Percentiles rank a stretch among this genome's conserved stretches.
Evolutionary conservation across 2,329 filamentous ascomycete genomes (phyloP).

Genomic region (Blastomyces parvus): DNA sequence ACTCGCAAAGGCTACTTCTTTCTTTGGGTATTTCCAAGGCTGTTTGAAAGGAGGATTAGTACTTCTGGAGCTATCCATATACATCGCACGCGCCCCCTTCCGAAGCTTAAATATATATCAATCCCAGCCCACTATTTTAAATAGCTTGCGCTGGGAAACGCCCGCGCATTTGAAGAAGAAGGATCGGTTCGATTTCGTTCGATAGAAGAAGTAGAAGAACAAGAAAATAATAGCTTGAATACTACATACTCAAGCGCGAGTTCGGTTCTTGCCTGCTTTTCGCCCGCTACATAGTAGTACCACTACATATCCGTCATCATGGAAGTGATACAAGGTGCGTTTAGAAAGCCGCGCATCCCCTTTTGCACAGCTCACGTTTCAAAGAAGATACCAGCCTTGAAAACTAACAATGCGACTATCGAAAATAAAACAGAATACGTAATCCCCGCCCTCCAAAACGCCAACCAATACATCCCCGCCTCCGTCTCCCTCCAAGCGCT

Average conservation of each 20-base stretch:
- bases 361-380: background rate
- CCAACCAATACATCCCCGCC: slow-evolving; percentile 13
- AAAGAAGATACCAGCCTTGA: background rate
- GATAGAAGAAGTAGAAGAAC: background rate
- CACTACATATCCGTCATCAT: background rate
- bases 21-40: background rate
- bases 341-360: background rate
- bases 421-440: slow-evolving; percentile 15
- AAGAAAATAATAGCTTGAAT: background rate
- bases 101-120: background rate
- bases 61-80: background rate
- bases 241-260: background rate
- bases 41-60: background rate
- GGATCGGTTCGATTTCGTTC: background rate
- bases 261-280: background rate
- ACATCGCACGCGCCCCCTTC: background rate
- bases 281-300: background rate
- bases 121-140: background rate
- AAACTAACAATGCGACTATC: slow-evolving; percentile 7
- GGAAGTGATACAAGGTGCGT: slow-evolving; percentile 15
- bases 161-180: background rate
- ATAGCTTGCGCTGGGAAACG: background rate
- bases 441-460: slow-evolving; percentile 16
- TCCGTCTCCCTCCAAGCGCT: slow-evolving; percentile 16
- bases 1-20: background rate